Evolutionary conservation across 2,329 filamentous ascomycete genomes (phyloP), one percentile per base, ranked within the genome.

Genomic region (Cytospora paraplurivora): DNA sequence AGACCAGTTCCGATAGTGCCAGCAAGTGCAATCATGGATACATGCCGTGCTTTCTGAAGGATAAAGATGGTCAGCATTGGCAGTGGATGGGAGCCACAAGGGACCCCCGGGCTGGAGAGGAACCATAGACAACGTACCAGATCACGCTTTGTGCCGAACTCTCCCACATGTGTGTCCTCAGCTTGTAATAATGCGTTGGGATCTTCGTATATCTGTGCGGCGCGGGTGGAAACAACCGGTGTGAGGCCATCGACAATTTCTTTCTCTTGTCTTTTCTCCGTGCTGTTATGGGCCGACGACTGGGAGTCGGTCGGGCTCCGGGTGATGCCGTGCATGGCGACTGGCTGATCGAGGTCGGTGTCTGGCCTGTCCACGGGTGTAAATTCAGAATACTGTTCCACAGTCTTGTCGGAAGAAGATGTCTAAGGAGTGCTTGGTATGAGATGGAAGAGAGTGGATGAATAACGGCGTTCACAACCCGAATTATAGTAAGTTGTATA

Each of bases 1-100:
- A 88, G 73, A 4, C 86, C 73, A 8, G 71, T 71, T 3, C 77
- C 77, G 19, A 79, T 73, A 4, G 76, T 78, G 10, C 77, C 77
- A 7, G 76, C 77, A 19, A 78, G 70, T 3, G 74, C 76, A 56
- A 82, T 79, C 69, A 71, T 71, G 33, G 68, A 68, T 8, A 71
- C 66, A 62, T 71, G 70, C 11, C 70, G 70, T 11, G 69, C 55
- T 51, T 65, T 65, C 59, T 61, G 13, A 11, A 19, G n/a, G 19
- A 32, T 19, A 15, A 7, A 35, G 27, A 27, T 27, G 27, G 27
- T 61, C 37, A 61, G 59, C 33, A 11, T 1, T 4, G 6, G 53
- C 3, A 37, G 13, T 7, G 8, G 34, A 1, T 19, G 19, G n/a
- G 41, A 55, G 33, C 33, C 11, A 37, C n/a, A 11, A 2, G 33